Percentiles rank a stretch among this genome's conserved stretches.
These are phyloP conservation scores for Coemansia furcata DNA, from an alignment of 192 early-diverging fungal genomes.

Conservation along the genomic window DNA sequence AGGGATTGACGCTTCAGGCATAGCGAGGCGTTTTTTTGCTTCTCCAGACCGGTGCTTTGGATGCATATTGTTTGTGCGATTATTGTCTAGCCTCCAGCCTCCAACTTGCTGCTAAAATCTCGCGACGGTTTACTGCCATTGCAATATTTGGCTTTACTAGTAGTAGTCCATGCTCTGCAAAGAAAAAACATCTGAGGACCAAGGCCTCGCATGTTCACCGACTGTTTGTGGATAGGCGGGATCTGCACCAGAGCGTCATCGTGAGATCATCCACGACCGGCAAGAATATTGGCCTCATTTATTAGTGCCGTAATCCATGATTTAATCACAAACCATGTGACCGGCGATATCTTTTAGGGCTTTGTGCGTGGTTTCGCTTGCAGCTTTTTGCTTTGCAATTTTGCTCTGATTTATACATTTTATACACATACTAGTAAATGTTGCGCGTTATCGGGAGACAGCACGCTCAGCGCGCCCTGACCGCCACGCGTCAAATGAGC, in stretches of 20 bases:
- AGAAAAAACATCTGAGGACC: not conserved
- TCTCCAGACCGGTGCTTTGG: slow-evolving; percentile 1
- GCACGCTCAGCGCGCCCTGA: not conserved
- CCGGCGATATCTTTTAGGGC: not conserved
- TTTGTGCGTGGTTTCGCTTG: not conserved
- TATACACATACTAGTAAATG: not conserved
- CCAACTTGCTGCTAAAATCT: not conserved
- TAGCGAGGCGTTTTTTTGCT: not conserved
- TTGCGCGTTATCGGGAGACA: slow-evolving; percentile 1
- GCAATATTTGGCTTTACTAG: not conserved
- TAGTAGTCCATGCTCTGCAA: not conserved
- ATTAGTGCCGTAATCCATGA: not conserved
- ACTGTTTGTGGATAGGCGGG: not conserved
- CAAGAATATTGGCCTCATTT: not conserved
- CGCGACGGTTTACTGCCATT: not conserved
- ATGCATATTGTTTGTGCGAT: not conserved
- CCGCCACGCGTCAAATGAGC: slow-evolving; percentile 3
- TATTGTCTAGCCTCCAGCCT: not conserved
- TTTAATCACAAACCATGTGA: not conserved
- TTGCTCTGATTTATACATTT: not conserved
- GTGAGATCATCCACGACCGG: not conserved
- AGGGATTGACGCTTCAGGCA: not conserved
- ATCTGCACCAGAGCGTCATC: not conserved
- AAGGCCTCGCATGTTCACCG: not conserved
- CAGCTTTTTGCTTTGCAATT: not conserved